phyloP scores from a whole-genome alignment of 164 flowering plant species.

The Annona squamosa region DNA sequence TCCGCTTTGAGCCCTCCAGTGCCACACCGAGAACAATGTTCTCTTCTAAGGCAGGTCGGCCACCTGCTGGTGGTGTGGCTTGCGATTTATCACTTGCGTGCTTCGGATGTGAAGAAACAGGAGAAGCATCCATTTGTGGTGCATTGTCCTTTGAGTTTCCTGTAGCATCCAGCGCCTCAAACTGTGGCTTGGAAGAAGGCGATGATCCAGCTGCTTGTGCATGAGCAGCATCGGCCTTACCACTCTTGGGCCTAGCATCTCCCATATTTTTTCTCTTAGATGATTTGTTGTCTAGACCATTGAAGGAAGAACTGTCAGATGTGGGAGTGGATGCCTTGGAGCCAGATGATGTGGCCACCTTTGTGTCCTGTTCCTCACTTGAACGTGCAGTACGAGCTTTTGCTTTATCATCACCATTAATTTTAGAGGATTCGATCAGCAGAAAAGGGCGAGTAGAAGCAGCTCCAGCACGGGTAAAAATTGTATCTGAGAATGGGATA shows the following conservation, averaged over 20 bases:
- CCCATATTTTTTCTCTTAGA: conserved; percentile 23
- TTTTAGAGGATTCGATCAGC: conserved; percentile 49
- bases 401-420: conserved; percentile 40
- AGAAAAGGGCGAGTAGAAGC: conserved; percentile 30
- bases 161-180: conserved; percentile 12
- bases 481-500: conserved; percentile 43
- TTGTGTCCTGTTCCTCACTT: conserved; percentile 37
- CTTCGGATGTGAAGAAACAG: conserved; percentile 11
- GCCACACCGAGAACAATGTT: conserved; percentile 73
- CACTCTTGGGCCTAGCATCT: conserved; percentile 10
- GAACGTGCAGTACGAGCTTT: conserved; percentile 37
- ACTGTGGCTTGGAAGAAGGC: conserved; percentile 9
- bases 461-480: conserved; percentile 25
- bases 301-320: conserved; percentile 16
- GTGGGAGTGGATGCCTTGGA: conserved; percentile 6
- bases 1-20: conserved; percentile 58
- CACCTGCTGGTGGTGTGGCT: not conserved
- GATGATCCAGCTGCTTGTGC: conserved; percentile 1
- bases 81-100: conserved; percentile 31
- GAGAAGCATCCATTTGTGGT: conserved; percentile 3
- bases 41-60: conserved; percentile 35
- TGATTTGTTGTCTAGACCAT: conserved; percentile 23
- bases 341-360: conserved; percentile 7
- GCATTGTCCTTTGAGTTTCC: conserved; percentile 16
- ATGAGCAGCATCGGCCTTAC: conserved; percentile 11